These are phyloP conservation scores for Ulmus americana DNA, from an alignment of 331 rosid species.

Conservation along the genomic window DNA sequence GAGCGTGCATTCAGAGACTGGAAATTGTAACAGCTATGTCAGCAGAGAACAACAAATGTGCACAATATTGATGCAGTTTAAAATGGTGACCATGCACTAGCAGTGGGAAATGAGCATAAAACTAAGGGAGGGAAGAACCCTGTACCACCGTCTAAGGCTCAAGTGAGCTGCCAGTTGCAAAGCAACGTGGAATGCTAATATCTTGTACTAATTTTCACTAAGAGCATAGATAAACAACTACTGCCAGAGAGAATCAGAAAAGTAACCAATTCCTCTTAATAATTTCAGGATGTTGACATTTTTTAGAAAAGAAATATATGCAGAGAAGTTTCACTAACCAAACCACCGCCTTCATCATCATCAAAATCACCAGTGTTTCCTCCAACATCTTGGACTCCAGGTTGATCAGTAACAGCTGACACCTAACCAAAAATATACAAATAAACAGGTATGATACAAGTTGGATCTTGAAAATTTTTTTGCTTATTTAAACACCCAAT, in stretches of 20 bases:
- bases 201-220: too few species aligned
- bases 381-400: constrained; percentile 69
- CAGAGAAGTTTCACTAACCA: constrained; percentile 45
- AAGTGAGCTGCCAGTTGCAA: too few species aligned
- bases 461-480: background rate
- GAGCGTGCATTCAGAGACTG: constrained; percentile 89
- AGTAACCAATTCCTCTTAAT: background rate
- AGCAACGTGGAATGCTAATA: too few species aligned
- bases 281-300: background rate
- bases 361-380: constrained; percentile 83
- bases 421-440: constrained; percentile 45
- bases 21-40: constrained; percentile 25
- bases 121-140: too few species aligned
- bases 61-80: background rate
- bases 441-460: background rate
- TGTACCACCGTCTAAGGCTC: too few species aligned
- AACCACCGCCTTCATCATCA: constrained; percentile 84
- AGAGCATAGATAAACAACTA: background rate
- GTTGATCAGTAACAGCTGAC: constrained; percentile 79
- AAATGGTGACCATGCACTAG: background rate
- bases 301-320: constrained; percentile 2
- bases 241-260: background rate
- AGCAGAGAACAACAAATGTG: background rate
- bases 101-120: background rate
- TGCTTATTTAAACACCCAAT: background rate